Conservation (phyloP, 176 grass and related monocot species). For the Secale cereale region DNA sequence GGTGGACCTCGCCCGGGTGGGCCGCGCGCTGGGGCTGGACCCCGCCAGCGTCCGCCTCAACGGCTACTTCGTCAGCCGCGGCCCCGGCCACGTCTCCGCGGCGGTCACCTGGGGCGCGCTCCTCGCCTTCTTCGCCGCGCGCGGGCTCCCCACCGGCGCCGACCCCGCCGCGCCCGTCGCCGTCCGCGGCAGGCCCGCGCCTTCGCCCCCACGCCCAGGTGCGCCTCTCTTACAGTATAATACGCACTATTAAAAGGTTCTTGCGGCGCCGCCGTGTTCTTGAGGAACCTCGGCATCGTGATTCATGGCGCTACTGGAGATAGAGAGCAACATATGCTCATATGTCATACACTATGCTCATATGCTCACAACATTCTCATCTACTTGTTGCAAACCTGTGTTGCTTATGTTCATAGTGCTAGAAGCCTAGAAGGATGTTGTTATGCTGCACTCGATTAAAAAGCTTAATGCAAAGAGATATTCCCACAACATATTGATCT, state of each 20-base stretch:
- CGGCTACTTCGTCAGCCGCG: conserved; percentile 65
- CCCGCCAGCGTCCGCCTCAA: conserved; percentile 58
- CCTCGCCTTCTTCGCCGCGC: conserved; percentile 53
- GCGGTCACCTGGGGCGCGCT: conserved; percentile 57
- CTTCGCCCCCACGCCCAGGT: conserved; percentile 27
- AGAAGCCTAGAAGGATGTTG: neutral
- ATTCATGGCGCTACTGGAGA: neutral
- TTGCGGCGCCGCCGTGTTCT: neutral
- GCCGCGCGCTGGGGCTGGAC: conserved; percentile 51
- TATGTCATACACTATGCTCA: neutral
- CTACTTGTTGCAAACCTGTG: neutral
- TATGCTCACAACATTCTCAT: neutral
- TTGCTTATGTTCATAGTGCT: neutral
- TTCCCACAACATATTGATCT: neutral
- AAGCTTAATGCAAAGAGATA: neutral
- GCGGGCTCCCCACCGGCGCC: conserved; percentile 40
- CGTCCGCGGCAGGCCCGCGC: conserved; percentile 36
- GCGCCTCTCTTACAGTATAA: neutral
- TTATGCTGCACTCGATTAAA: neutral
- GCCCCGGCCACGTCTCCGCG: conserved; percentile 29
- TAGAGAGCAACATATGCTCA: neutral
- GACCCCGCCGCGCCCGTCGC: conserved; percentile 28
- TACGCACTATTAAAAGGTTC: no score
- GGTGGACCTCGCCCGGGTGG: conserved; percentile 47
- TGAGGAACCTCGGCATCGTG: neutral